Percentiles rank a stretch among this genome's conserved stretches.
Conservation (phyloP, 2,329 filamentous ascomycete species). For the Drechslerella coelobrocha region DNA sequence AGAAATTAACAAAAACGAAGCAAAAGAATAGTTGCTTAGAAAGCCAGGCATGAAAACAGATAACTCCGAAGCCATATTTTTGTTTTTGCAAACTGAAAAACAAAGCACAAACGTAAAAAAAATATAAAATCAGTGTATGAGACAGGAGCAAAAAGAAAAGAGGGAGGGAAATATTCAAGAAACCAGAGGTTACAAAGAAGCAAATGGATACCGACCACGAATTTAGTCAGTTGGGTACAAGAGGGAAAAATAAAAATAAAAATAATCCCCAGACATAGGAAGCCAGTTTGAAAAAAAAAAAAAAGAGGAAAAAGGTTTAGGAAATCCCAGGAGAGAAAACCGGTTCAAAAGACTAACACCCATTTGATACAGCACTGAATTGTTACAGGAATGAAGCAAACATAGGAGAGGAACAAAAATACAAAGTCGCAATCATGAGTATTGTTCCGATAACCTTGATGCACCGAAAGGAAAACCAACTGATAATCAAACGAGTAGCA, state of each 20-base stretch:
- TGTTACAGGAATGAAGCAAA: conserved; percentile 45
- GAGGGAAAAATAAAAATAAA: conserved; percentile 29
- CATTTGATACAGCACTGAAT: conserved; percentile 40
- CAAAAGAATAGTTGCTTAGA: not conserved
- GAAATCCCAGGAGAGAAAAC: conserved; percentile 26
- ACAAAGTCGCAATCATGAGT: conserved; percentile 52
- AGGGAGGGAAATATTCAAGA: not conserved
- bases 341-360: conserved; percentile 46
- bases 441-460: conserved; percentile 52
- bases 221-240: no score
- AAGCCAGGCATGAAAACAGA: conserved; percentile 25
- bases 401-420: conserved; percentile 35
- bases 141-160: not conserved
- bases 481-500: no score
- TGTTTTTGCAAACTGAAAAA: conserved; percentile 14
- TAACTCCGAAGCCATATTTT: conserved; percentile 49
- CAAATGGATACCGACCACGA: no score
- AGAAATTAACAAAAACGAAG: not conserved
- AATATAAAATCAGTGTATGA: conserved; percentile 4
- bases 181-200: conserved; percentile 18
- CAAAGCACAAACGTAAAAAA: conserved; percentile 11
- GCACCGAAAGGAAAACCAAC: conserved; percentile 53
- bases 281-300: conserved; percentile 33
- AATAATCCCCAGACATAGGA: conserved; percentile 21
- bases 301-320: conserved; percentile 33